Evolutionary conservation across 2,329 filamentous ascomycete species (phyloP), one percentile per base, ranked within the genome.

Genomic region (Colletotrichum higginsianum): DNA sequence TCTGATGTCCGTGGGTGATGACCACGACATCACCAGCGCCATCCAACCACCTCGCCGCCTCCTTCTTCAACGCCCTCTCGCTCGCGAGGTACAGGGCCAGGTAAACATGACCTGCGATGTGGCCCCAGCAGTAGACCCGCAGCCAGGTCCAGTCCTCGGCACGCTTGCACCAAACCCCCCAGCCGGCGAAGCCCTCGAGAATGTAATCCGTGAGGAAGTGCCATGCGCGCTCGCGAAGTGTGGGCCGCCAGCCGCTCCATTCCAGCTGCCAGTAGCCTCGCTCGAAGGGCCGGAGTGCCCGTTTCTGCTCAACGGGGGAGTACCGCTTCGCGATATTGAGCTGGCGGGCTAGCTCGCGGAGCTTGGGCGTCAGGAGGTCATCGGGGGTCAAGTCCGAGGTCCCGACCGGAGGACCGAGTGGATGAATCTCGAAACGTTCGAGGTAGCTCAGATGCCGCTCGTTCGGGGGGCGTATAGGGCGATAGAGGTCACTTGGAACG

Each of bases 81-180:
- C 92, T 96, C 0, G 91, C 92, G 16, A 95, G 81, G 78, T 93
- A 96, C 0, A 97, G 80, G 49, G 95, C 79, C 4, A 96, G 81
- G 79, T 94, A 97, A 44, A 94, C 86, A 76, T 97, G 92, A 65
- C 90, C 87, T 0, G 90, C 89, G 0, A 94, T 83, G 73, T 92
- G 88, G 0, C 93, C 95, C 91, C 93, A 98, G 77, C 93, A 94
- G 78, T 93, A 96, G 1, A 96, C 80, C 44, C 90, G 87, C 2
- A 97, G 80, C 67, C 85, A 82, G 13, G 78, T 80, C 75, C 83
- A 86, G 4, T 75, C 78, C 30, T 76, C 76, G 58, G 86, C 83
- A 35, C 89, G 82, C 16, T 78, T 80, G 74, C 89, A 90, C 83
- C 88, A 90, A 1, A 92, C 86, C 3, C 91, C 90, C 92, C 92